Evolutionary conservation across 345 rosid genomes (phyloP).

Genomic region (Alliaria petiolata): DNA sequence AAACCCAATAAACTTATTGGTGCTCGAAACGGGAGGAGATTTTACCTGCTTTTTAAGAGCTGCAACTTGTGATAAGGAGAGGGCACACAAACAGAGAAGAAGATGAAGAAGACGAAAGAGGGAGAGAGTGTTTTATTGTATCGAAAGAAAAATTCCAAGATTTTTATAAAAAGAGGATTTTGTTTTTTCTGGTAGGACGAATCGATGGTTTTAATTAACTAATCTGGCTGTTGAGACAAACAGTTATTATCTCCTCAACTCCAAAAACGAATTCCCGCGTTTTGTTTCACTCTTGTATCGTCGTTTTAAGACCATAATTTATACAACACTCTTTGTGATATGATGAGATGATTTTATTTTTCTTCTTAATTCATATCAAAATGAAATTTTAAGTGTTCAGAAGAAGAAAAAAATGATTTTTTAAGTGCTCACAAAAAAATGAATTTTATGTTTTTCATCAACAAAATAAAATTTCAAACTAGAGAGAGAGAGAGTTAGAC

Average conservation of each 20-base stretch:
- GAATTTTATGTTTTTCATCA: not conserved
- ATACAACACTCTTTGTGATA: too few relatives aligned
- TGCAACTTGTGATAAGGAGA: too few relatives aligned
- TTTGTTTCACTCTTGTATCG: too few relatives aligned
- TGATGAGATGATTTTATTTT: not conserved
- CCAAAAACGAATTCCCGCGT: constrained; percentile 12
- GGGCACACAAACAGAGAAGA: not conserved
- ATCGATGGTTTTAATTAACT: constrained; percentile 23
- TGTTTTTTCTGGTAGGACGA: constrained; percentile 10
- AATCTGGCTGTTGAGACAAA: constrained; percentile 6
- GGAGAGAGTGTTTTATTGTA: not conserved
- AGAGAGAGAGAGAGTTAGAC: not conserved
- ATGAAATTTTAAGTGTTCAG: too few relatives aligned
- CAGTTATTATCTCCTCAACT: constrained; percentile 11
- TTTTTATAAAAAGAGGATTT: not conserved
- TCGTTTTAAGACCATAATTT: too few relatives aligned
- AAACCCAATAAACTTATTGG: too few relatives aligned
- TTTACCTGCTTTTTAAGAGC: too few relatives aligned
- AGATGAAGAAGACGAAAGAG: not conserved
- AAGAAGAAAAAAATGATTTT: not conserved
- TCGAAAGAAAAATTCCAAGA: too few relatives aligned
- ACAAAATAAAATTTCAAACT: not conserved
- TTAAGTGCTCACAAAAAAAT: too few relatives aligned
- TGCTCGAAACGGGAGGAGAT: too few relatives aligned
- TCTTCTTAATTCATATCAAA: not conserved